Percentiles rank a stretch among this genome's conserved stretches.
These are phyloP conservation scores for Nakazawaea ambrosiae DNA, from an alignment of 805 yeast genomes.

Conservation along the genomic window DNA sequence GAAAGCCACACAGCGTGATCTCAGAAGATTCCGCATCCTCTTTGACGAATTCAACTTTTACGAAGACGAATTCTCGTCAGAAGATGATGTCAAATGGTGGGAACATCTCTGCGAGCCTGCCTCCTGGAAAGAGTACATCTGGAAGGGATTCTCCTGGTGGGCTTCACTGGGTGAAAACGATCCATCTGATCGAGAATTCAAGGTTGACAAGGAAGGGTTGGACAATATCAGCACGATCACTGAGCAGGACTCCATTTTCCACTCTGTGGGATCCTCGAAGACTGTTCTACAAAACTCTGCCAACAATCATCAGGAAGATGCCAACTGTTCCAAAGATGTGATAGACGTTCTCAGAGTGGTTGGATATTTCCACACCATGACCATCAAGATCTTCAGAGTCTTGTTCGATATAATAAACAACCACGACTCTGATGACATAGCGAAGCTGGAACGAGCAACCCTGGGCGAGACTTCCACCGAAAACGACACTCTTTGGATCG, in stretches of 20 bases:
- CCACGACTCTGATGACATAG: slow-evolving; percentile 17
- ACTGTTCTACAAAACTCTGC: neutral
- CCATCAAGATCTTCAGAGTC: slow-evolving; percentile 33
- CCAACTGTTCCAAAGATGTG: slow-evolving; percentile 15
- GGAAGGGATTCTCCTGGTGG: slow-evolving; percentile 81
- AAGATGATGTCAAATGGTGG: slow-evolving; percentile 34
- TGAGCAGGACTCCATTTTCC: slow-evolving; percentile 7
- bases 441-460: slow-evolving; percentile 1
- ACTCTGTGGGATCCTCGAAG: neutral
- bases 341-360: slow-evolving; percentile 24
- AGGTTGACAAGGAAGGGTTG: slow-evolving; percentile 22
- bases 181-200: slow-evolving; percentile 30
- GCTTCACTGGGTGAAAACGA: slow-evolving; percentile 72
- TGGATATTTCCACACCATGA: slow-evolving; percentile 46
- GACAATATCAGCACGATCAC: slow-evolving; percentile 6
- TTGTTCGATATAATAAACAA: slow-evolving; percentile 30
- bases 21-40: slow-evolving; percentile 26
- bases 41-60: slow-evolving; percentile 15
- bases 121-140: slow-evolving; percentile 51
- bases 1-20: slow-evolving; percentile 30
- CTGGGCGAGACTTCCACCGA: slow-evolving; percentile 13
- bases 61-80: slow-evolving; percentile 6
- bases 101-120: slow-evolving; percentile 35
- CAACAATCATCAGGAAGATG: neutral
- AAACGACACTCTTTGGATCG: slow-evolving; percentile 21